phyloP scores from a whole-genome alignment of 1,284 basidiomycete genomes.

The Gymnopus androsaceus region DNA sequence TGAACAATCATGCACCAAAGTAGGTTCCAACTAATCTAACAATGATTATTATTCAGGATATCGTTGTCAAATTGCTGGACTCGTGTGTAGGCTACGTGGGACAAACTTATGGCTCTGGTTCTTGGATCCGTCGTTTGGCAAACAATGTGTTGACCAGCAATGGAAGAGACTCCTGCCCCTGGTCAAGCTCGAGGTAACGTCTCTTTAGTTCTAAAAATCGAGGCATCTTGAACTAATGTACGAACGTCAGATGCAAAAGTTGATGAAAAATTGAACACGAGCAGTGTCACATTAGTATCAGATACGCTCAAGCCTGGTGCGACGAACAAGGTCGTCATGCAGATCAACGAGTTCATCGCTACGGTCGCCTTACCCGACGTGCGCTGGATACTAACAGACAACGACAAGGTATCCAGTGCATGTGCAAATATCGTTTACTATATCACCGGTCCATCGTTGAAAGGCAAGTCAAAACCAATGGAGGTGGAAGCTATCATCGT shows the following conservation, averaged over 20 bases:
- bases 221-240: constrained; percentile 16
- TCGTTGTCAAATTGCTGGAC: constrained; percentile 85
- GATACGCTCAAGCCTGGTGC: constrained; percentile 46
- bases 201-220: constrained; percentile 13
- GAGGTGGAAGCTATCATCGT: constrained; percentile 71
- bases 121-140: constrained; percentile 74
- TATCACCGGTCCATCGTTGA: constrained; percentile 80
- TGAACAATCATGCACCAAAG: neutral
- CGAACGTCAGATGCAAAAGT: constrained; percentile 37
- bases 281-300: constrained; percentile 38
- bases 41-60: constrained; percentile 67
- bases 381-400: constrained; percentile 81
- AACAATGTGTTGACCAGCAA: constrained; percentile 59
- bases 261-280: constrained; percentile 60
- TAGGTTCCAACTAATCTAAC: neutral
- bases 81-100: constrained; percentile 75
- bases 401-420: constrained; percentile 77
- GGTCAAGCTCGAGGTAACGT: constrained; percentile 30
- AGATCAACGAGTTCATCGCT: constrained; percentile 79
- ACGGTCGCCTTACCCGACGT: constrained; percentile 73
- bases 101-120: constrained; percentile 73
- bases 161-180: constrained; percentile 68
- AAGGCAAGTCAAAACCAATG: constrained; percentile 68
- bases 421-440: constrained; percentile 88
- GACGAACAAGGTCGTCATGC: constrained; percentile 49